Conservation (phyloP, 805 yeast genomes). For the Metschnikowia cerradonensis region DNA sequence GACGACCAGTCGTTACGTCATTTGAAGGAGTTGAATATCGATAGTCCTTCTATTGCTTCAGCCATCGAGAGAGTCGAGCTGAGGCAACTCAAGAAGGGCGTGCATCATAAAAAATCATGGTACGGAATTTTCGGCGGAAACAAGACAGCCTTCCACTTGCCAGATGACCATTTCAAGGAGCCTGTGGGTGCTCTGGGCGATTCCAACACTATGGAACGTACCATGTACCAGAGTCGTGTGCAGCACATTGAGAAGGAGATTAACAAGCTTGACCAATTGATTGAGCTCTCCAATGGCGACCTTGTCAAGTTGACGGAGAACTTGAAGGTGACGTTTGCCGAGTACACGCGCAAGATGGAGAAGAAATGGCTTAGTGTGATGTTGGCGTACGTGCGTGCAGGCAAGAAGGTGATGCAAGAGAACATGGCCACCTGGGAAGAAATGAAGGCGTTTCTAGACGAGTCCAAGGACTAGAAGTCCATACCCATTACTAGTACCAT, state of each 20-base stretch:
- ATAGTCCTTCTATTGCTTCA: conserved; percentile 36
- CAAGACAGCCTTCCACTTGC: conserved; percentile 17
- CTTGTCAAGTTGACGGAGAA: conserved; percentile 41
- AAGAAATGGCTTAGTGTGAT: conserved; percentile 36
- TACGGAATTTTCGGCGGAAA: conserved; percentile 43
- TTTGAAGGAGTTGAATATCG: conserved; percentile 30
- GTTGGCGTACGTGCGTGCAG: conserved; percentile 34
- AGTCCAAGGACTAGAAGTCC: background rate
- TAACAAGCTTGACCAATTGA: conserved; percentile 45
- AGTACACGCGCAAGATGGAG: conserved; percentile 38
- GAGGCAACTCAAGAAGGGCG: conserved; percentile 17
- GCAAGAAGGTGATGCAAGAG: conserved; percentile 24
- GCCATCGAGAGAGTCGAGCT: conserved; percentile 33
- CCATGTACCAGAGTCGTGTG: conserved; percentile 26
- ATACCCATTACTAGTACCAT: too few relatives aligned
- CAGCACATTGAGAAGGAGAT: conserved; percentile 40
- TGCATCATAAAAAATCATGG: conserved; percentile 34
- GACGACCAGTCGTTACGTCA: conserved; percentile 19
- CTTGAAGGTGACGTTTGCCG: conserved; percentile 38
- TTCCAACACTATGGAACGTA: conserved; percentile 3
- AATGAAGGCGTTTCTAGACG: conserved; percentile 20
- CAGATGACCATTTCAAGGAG: conserved; percentile 7
- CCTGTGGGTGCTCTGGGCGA: background rate
- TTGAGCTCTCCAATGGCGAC: conserved; percentile 40
- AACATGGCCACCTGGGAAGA: conserved; percentile 28